Evolutionary conservation across 352 stramenopile genomes (phyloP).

Genomic region (Lagenidium sp.): DNA sequence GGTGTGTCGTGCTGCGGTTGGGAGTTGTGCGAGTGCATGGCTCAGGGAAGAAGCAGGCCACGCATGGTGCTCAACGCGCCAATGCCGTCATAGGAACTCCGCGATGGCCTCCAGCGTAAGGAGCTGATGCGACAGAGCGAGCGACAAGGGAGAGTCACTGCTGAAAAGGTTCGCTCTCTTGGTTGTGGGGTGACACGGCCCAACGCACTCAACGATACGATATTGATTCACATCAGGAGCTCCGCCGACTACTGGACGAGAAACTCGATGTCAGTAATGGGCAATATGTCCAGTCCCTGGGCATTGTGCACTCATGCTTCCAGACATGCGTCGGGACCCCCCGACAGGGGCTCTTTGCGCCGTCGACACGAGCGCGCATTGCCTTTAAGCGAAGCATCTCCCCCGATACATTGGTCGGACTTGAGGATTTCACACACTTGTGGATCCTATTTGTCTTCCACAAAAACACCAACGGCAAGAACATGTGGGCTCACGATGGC

Average conservation of each 20-base stretch:
- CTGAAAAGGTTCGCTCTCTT: constrained; percentile 53
- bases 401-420: constrained; percentile 54
- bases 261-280: constrained; percentile 72
- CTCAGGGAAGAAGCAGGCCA: too few relatives aligned
- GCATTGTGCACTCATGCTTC: constrained; percentile 71
- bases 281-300: constrained; percentile 75
- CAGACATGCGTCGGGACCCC: constrained; percentile 63
- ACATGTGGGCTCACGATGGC: constrained; percentile 44
- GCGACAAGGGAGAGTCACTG: constrained; percentile 44
- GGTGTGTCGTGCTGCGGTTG: too few relatives aligned
- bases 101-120: constrained; percentile 34
- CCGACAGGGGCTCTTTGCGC: constrained; percentile 73
- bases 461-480: constrained; percentile 86
- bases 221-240: constrained; percentile 46
- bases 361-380: constrained; percentile 57
- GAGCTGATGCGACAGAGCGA: constrained; percentile 51
- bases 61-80: too few relatives aligned
- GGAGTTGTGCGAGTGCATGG: too few relatives aligned
- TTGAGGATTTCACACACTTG: constrained; percentile 79
- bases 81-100: too few relatives aligned
- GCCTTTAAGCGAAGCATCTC: constrained; percentile 76
- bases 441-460: constrained; percentile 89
- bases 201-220: too few relatives aligned
- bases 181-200: too few relatives aligned
- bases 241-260: constrained; percentile 60